Conservation (phyloP, 2,329 filamentous ascomycete genomes). For the Diaporthe ilicicola region DNA sequence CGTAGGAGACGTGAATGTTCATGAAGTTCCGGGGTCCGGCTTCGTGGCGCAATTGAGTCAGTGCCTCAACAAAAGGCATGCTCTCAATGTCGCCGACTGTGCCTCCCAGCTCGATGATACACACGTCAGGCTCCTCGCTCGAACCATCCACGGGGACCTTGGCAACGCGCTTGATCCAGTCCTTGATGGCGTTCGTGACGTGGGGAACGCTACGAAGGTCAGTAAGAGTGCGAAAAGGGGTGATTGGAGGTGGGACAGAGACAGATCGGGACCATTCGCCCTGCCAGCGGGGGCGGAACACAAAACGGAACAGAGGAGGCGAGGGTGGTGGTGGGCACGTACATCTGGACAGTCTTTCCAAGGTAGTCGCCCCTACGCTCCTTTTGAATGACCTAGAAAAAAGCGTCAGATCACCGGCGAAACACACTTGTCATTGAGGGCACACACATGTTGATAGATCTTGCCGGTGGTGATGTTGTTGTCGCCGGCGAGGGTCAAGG, state of each 20-base stretch:
- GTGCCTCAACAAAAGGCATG: conserved; percentile 86
- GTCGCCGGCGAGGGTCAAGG: conserved; percentile 81
- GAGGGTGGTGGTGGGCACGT: conserved; percentile 30
- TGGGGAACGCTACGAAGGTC: conserved; percentile 71
- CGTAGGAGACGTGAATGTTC: conserved; percentile 88
- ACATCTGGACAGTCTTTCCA: conserved; percentile 85
- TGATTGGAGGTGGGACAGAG: not conserved
- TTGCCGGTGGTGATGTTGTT: conserved; percentile 99
- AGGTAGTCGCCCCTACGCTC: conserved; percentile 78
- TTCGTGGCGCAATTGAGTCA: conserved; percentile 79
- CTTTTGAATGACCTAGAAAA: conserved; percentile 55
- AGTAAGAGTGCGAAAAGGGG: conserved; percentile 1
- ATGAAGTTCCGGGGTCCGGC: conserved; percentile 83
- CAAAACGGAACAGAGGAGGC: not conserved
- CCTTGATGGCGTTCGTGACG: conserved; percentile 89
- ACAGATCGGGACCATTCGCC: not conserved
- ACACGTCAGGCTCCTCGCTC: conserved; percentile 85
- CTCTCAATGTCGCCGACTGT: conserved; percentile 80
- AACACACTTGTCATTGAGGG: conserved; percentile 47
- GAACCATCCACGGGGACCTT: conserved; percentile 88
- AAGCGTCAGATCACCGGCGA: conserved; percentile 15
- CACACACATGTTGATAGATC: conserved; percentile 89
- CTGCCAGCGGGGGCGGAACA: not conserved
- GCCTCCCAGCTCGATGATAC: conserved; percentile 72
- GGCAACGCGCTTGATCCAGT: conserved; percentile 90